Evolutionary conservation across 257 asterid species (phyloP).

Genomic region (Solanum microdontum): DNA sequence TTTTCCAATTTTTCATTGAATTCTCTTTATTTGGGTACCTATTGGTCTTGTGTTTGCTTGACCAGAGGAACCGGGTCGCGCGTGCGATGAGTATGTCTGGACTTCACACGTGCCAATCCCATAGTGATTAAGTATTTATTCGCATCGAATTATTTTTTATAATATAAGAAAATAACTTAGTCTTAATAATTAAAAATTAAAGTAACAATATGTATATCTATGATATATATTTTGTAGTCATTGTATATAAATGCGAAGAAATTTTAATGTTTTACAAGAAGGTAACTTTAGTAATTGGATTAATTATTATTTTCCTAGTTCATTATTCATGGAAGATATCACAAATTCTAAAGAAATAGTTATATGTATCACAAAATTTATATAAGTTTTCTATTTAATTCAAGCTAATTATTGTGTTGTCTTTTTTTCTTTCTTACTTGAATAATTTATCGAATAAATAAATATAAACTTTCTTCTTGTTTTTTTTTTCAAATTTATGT

Average conservation of each 20-base stretch:
- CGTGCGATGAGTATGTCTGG: background rate
- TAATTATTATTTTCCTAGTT: background rate
- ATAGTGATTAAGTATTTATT: background rate
- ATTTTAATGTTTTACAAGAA: background rate
- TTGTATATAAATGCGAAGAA: background rate
- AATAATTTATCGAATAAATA: background rate
- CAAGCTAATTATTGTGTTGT: background rate
- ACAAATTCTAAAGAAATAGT: background rate
- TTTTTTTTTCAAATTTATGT: background rate
- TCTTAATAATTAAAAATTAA: background rate
- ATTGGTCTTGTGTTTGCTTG: background rate
- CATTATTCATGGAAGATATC: background rate
- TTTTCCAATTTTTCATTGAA: background rate
- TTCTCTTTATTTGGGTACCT: background rate
- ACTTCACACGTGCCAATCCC: background rate
- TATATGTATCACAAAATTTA: background rate
- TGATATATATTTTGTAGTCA: background rate
- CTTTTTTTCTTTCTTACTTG: background rate
- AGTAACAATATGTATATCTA: background rate
- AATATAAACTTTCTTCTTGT: background rate
- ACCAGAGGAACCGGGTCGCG: background rate
- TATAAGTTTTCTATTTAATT: background rate
- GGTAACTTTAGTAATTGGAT: background rate
- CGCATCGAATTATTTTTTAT: background rate
- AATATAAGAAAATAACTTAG: background rate